Evolutionary conservation across 1,284 basidiomycete species (phyloP), one percentile per base, ranked within the genome.

Genomic region (Malassezia arunalokei): DNA sequence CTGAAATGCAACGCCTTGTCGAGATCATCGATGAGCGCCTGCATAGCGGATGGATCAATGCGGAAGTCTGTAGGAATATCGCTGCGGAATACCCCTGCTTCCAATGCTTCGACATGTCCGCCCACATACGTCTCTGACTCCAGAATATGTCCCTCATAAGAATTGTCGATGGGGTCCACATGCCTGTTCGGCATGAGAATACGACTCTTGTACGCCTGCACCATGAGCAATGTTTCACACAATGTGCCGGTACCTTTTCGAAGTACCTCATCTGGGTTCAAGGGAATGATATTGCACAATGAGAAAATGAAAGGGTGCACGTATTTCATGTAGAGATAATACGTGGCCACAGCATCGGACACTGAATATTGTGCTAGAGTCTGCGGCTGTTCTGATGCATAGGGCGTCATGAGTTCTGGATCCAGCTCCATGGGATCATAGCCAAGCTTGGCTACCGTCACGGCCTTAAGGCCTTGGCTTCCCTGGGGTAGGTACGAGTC

Each of bases 321-420:
- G 72, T 99, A 98, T 87, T 98, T 99, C 94, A 98, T 98, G 78
- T 99, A 98, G 42, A 99, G 80, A 74, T 98, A 98, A 74, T 99
- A 98, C 1, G 94, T 98, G 20, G 94, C 94, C 5, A 98, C 94
- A 1, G 94, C 94, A 79, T 99, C 94, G 73, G 94, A 99, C 28
- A 99, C 94, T 63, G 94, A 98, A 75, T 99, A 99, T 68, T 92
- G 87, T 0, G 94, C 92, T 9, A 99, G 82, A 1, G 83, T 77
- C 72, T 98, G 91, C 0, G 94, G 94, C 66, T 94, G 89, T 69
- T 98, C 94, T 70, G 88, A 79, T 0, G 94, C 94, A 75, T 99
- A 98, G 84, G 94, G 94, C 20, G 94, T 99, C 94, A 99, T 99
- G 39, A 98, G 79, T 70, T 99, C 94, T 0, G 94, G 94, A 75